phyloP scores from a whole-genome alignment of 192 early-diverging fungal species.

The Backusella liffmaniae region DNA sequence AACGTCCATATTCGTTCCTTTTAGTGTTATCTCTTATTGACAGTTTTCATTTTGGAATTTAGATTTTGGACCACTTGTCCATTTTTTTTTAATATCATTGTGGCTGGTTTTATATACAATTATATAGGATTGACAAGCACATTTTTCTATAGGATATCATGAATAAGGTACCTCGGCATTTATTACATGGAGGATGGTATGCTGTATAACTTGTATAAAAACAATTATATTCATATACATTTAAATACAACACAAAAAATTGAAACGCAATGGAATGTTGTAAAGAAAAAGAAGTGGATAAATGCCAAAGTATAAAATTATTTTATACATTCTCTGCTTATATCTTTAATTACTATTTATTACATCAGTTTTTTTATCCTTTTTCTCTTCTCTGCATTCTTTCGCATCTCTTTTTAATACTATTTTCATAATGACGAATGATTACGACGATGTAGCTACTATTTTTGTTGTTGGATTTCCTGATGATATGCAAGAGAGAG shows the following conservation, averaged over 20 bases:
- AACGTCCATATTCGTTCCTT: not conserved
- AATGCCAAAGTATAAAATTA: conserved; percentile 9
- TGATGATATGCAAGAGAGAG: conserved; percentile 98
- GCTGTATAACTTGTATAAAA: not conserved
- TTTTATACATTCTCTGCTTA: conserved; percentile 17
- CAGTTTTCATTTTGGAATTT: not conserved
- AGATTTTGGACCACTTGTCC: not conserved
- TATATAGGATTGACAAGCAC: not conserved
- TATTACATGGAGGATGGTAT: not conserved
- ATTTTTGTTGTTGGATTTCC: conserved; percentile 99
- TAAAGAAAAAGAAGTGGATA: conserved; percentile 1
- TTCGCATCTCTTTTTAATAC: not conserved
- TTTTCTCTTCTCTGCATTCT: not conserved
- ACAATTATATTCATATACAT: not conserved
- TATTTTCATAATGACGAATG: not conserved
- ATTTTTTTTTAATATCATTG: not conserved
- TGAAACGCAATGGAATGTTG: not conserved
- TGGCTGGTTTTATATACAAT: not conserved
- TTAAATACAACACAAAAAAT: not conserved
- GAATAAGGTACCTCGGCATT: not conserved
- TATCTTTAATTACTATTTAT: conserved; percentile 12
- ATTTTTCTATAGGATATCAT: not conserved
- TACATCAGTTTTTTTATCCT: conserved; percentile 12
- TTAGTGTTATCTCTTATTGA: not conserved
- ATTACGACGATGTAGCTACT: conserved; percentile 90